Conservation (phyloP, 768 basidiomycete species). For the Clathrus columnatus region DNA sequence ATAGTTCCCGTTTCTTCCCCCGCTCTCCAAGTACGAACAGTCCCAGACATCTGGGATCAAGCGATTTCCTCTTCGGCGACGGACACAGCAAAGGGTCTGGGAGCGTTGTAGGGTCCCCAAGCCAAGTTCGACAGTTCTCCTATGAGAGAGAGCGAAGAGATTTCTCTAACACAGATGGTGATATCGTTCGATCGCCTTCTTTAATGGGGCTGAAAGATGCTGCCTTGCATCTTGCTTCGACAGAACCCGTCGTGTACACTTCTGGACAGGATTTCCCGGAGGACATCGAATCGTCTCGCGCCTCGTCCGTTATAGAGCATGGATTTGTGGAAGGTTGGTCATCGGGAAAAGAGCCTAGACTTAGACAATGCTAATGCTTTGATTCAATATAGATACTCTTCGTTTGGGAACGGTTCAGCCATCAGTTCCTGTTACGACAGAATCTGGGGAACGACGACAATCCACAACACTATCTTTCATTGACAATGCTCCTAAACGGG, state of each 20-base stretch:
- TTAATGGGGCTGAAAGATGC: conserved; percentile 17
- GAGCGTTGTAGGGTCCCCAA: conserved; percentile 31
- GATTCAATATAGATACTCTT: conserved; percentile 1
- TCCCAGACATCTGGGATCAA: conserved; percentile 16
- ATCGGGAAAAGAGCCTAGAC: background rate
- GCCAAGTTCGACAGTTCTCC: conserved; percentile 17
- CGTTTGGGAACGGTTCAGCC: background rate
- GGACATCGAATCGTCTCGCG: conserved; percentile 27
- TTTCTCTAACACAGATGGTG: background rate
- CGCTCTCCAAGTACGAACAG: conserved; percentile 15
- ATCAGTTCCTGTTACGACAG: background rate
- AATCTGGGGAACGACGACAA: background rate
- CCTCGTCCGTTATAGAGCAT: conserved; percentile 25
- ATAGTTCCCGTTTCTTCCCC: conserved; percentile 5
- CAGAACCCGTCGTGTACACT: conserved; percentile 13
- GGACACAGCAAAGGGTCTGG: conserved; percentile 22
- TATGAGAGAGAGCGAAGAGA: background rate
- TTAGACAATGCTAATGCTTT: background rate
- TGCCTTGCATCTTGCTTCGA: conserved; percentile 15
- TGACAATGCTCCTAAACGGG: background rate
- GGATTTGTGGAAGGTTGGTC: conserved; percentile 6
- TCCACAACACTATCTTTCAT: conserved; percentile 2
- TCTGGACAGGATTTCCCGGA: conserved; percentile 21
- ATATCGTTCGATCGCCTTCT: background rate
- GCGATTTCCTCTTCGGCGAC: conserved; percentile 23